phyloP scores from a whole-genome alignment of 257 asterid species.

The Nicotiana knightiana region DNA sequence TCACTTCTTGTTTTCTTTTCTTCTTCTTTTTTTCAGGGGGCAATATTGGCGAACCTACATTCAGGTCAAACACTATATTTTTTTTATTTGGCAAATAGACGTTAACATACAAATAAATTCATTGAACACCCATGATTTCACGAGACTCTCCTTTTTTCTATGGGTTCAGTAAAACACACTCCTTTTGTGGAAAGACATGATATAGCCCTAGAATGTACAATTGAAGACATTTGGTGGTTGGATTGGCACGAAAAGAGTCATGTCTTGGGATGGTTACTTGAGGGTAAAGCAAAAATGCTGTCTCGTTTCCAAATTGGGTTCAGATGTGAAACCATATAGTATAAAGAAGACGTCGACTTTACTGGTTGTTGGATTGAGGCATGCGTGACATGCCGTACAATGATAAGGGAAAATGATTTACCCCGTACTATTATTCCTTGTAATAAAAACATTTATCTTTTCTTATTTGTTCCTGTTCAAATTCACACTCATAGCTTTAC shows the following conservation, averaged over 20 bases:
- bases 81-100: too few species aligned
- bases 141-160: background rate
- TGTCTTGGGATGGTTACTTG: background rate
- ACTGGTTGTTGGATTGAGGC: background rate
- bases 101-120: too few species aligned
- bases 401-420: background rate
- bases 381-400: constrained; percentile 1
- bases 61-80: too few species aligned
- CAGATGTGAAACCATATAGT: background rate
- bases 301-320: constrained; percentile 7
- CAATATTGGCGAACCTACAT: too few species aligned
- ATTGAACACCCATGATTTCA: too few species aligned
- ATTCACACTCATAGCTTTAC: background rate
- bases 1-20: too few species aligned
- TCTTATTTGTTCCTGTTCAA: background rate
- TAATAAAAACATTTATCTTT: background rate
- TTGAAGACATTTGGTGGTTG: background rate
- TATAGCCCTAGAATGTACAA: background rate
- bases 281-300: background rate
- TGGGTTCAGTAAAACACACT: background rate
- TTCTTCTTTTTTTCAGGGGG: too few species aligned
- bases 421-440: background rate
- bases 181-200: background rate
- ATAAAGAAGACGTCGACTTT: background rate
- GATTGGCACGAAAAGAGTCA: background rate